phyloP scores from a whole-genome alignment of 208 protist species.

The Crithidia expoeki region DNA sequence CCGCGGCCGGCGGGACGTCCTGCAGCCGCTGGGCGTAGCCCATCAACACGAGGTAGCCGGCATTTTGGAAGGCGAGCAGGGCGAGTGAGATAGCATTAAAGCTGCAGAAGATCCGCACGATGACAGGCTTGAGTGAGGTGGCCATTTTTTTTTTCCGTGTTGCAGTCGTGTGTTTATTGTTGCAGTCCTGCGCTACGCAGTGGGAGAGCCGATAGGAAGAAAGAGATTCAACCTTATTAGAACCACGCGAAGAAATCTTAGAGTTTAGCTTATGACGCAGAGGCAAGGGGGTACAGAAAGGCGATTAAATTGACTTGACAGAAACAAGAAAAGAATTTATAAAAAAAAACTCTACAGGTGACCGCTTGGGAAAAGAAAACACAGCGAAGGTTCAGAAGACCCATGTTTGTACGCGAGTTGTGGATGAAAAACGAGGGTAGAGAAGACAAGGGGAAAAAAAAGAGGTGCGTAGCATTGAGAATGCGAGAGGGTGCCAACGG shows the following conservation, averaged over 20 bases:
- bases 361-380: not conserved
- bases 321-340: not conserved
- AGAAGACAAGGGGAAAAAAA: not conserved
- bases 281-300: not conserved
- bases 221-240: too few species aligned
- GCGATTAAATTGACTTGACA: not conserved
- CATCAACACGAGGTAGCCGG: slow-evolving; percentile 23
- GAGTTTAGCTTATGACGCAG: too few species aligned
- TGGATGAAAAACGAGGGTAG: too few species aligned
- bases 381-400: too few species aligned
- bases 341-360: not conserved
- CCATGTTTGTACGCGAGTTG: too few species aligned
- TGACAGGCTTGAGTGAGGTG: not conserved
- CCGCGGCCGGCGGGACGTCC: not conserved
- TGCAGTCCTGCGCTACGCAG: too few species aligned
- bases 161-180: not conserved
- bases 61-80: slow-evolving; percentile 25
- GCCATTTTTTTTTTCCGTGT: not conserved
- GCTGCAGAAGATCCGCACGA: slow-evolving; percentile 5
- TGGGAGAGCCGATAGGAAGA: too few species aligned
- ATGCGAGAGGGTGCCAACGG: too few species aligned
- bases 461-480: not conserved
- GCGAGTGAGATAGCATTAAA: slow-evolving; percentile 18
- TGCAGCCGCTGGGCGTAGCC: slow-evolving; percentile 17
- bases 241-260: too few species aligned